Conservation (phyloP, 306 rosid species). For the Vachellia pachyceras region DNA sequence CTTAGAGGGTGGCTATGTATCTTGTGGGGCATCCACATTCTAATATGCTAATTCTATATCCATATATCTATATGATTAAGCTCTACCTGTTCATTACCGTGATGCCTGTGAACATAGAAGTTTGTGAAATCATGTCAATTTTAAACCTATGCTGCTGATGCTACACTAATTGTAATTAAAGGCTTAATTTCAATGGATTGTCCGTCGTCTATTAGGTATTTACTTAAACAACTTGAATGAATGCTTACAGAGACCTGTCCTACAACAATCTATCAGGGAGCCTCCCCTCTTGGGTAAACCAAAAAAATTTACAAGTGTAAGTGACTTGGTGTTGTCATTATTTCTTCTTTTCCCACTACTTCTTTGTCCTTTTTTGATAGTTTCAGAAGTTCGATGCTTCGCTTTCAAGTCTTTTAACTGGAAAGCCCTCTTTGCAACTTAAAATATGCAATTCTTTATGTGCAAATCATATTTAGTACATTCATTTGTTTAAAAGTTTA, state of each 20-base stretch:
- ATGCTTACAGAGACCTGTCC: constrained; percentile 77
- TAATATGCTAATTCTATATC: not conserved
- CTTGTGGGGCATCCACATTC: not conserved
- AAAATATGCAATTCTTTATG: constrained; percentile 21
- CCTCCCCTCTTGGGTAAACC: constrained; percentile 77
- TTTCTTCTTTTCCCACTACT: not conserved
- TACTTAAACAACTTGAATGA: constrained; percentile 14
- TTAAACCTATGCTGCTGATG: not conserved
- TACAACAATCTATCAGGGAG: constrained; percentile 77
- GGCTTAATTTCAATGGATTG: not conserved
- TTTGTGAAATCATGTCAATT: constrained; percentile 13
- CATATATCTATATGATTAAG: not conserved
- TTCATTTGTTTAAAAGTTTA: not conserved
- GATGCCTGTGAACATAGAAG: not conserved
- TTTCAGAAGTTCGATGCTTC: not conserved
- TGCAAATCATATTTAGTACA: not conserved
- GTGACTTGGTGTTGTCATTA: constrained; percentile 24
- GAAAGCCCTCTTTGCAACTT: not conserved
- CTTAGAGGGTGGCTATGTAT: not conserved
- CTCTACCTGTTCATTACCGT: not conserved
- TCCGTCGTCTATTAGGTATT: constrained; percentile 8
- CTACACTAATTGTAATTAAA: constrained; percentile 1
- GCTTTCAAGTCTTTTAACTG: not conserved
- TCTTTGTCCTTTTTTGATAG: not conserved
- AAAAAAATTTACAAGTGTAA: constrained; percentile 59